Percentiles rank a stretch among this genome's conserved stretches.
Evolutionary conservation across 371 early-diverging fungal genomes (phyloP).

Genomic region (Mucor piriformis): DNA sequence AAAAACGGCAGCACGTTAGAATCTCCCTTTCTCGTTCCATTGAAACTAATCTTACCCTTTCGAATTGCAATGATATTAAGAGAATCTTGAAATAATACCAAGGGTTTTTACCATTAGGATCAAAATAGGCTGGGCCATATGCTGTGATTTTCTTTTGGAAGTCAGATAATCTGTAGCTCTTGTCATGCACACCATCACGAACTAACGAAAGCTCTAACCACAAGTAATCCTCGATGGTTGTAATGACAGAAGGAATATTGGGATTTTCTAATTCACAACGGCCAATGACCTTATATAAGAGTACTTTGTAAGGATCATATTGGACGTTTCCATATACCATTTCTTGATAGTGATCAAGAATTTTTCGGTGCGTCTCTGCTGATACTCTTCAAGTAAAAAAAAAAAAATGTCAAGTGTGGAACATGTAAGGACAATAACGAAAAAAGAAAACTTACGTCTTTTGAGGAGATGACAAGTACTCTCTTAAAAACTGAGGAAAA

Average conservation of each 20-base stretch:
- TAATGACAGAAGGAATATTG: constrained; percentile 61
- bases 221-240: constrained; percentile 81
- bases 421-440: too few species aligned
- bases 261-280: constrained; percentile 78
- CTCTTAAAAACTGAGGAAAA: constrained; percentile 67
- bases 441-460: constrained; percentile 11
- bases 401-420: too few species aligned
- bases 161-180: constrained; percentile 64
- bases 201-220: constrained; percentile 79
- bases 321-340: constrained; percentile 48
- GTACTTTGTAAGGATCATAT: constrained; percentile 85
- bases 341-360: constrained; percentile 63
- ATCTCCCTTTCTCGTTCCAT: background rate
- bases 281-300: constrained; percentile 87
- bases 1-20: background rate
- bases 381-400: constrained; percentile 34
- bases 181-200: constrained; percentile 54
- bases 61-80: constrained; percentile 86
- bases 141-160: constrained; percentile 63
- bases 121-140: constrained; percentile 66
- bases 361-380: constrained; percentile 46
- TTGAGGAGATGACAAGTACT: constrained; percentile 59
- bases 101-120: constrained; percentile 66
- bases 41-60: constrained; percentile 51
- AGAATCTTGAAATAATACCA: constrained; percentile 83